Base-by-base conservation (phyloP, 2,329 filamentous ascomycete species). In the Paraconiothyrium sp. region DNA sequence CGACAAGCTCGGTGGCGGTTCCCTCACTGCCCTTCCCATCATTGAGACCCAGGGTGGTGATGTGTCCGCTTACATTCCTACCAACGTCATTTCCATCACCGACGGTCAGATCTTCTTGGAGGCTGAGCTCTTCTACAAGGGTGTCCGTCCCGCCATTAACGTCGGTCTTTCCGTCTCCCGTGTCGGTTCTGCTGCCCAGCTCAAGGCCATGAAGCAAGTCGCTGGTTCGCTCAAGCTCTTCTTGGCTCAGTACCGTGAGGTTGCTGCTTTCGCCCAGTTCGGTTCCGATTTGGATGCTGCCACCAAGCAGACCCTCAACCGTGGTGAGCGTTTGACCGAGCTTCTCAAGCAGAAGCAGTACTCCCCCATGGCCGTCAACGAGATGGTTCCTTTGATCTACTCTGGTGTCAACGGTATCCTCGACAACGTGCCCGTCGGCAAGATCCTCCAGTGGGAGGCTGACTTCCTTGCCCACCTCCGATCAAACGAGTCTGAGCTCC, bases 181-280 rank as follows among this genome's bases (percentile, higher is more conserved):
- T 92, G 95, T 99, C 90, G 95, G 95, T 83, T 99, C 95, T 80
- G 93, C 95, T 82, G 95, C 95, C 81, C 95, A 99, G 89, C 89
- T 98, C 84, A 99, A 98, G 92, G 94, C 95, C 86, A 99, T 99
- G 95, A 99, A 99, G 90, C 95, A 99, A 89, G 95, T 99, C 77
- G 95, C 95, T 79, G 95, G 95, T 89, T 98, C 94, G 75, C 88
- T 99, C 81, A 99, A 99, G 90, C 93, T 99, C 77, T 99, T 98
- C 93, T 92, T 99, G 92, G 95, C 95, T 78, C 95, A 99, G 88
- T 99, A 99, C 90, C 95, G 95, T 95, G 95, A 99, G 85, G 95
- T 99, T 69, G 95, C 95, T 79, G 95, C 95, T 76, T 99, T 99
- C 85, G 94, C 95, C 77, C 95, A 99, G 86, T 99, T 99, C 89